Base-by-base conservation (phyloP, 2,329 filamentous ascomycete genomes). In the Ascochyta koolunga region DNA sequence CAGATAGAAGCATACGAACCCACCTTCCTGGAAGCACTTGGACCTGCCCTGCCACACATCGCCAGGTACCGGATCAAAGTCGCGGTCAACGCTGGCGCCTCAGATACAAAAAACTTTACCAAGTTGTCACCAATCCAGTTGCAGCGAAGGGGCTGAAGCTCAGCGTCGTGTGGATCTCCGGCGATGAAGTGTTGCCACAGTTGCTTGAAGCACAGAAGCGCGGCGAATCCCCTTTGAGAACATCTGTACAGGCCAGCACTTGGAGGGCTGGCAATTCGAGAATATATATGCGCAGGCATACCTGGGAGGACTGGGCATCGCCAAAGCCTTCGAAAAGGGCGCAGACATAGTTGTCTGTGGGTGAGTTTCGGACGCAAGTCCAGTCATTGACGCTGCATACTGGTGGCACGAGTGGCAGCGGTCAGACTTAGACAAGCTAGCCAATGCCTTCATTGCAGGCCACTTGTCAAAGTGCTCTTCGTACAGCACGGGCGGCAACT, bases 21-120 rank as follows among this genome's bases (percentile, higher is more conserved):
- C 1, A 80, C 81, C 1, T 83, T 84, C 56, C 73, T 84, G 22
- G 78, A 83, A 66, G 77, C 80, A 6, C 74, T 79, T 11, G 73
- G 72, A 29, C 77, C 77, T 2, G 76, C 76, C 45, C 70, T 71
- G 44, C 74, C 55, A 2, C 31, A 67, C 42, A 68, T 74, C 25
- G 66, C 67, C 9, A 69, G 66, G 36, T 49, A 72, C 33, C 55
- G 62, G 24, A 72, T 73, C 56, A 73, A 71, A 58, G 60, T 74
- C 10, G 69, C 69, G 0, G 67, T 71, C 43, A 74, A 74, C 50
- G 70, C 71, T 2, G 72, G 71, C 11, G 71, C 70, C 2, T 57
- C 65, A 0, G 72, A 72, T 42, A 70, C 71, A 8, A 38, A 47
- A 66, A 65, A 42, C 58, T 73, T 1, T 55, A 65, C 32, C 36